A percentile compares a stretch with the other conserved stretches of the same genome.
phyloP scores from a whole-genome alignment of 1,284 basidiomycete species.

The Sanghuangporus baumii region DNA sequence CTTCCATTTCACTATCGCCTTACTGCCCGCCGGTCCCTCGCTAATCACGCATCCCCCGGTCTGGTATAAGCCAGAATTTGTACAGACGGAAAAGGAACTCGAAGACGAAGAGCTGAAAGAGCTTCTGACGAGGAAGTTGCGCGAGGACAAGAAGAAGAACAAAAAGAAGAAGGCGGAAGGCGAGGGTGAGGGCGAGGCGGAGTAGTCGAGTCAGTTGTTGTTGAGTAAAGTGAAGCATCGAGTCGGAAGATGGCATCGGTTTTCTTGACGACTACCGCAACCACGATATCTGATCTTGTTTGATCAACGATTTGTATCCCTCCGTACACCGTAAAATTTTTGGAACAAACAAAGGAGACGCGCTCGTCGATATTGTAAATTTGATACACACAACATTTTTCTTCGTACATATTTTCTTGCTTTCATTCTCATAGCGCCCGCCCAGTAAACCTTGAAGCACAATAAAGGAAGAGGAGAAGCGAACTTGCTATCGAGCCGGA shows the following conservation, averaged over 20 bases:
- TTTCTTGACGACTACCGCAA: no score
- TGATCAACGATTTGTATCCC: not conserved
- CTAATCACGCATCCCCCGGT: constrained; percentile 81
- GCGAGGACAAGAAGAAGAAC: constrained; percentile 90
- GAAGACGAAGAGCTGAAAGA: constrained; percentile 83
- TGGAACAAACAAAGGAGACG: not conserved
- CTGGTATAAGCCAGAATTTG: constrained; percentile 90
- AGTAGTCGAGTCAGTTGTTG: not conserved
- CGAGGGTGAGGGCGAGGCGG: constrained; percentile 26
- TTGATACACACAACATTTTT: not conserved
- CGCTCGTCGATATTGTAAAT: not conserved
- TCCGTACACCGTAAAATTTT: not conserved
- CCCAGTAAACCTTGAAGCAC: not conserved
- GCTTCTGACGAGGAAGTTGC: constrained; percentile 71
- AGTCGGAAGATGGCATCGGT: no score
- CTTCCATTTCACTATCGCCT: constrained; percentile 94
- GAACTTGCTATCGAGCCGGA: not conserved
- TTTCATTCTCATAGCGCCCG: not conserved
- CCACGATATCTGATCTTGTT: not conserved
- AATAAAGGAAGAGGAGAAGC: not conserved
- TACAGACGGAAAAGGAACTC: constrained; percentile 86
- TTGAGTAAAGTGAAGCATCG: not conserved
- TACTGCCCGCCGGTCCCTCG: constrained; percentile 79
- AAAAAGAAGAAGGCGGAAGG: constrained; percentile 70
- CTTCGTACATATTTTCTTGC: not conserved